Evolutionary conservation across 2,329 filamentous ascomycete genomes (phyloP).

Genomic region (Elsinoe necatrix): DNA sequence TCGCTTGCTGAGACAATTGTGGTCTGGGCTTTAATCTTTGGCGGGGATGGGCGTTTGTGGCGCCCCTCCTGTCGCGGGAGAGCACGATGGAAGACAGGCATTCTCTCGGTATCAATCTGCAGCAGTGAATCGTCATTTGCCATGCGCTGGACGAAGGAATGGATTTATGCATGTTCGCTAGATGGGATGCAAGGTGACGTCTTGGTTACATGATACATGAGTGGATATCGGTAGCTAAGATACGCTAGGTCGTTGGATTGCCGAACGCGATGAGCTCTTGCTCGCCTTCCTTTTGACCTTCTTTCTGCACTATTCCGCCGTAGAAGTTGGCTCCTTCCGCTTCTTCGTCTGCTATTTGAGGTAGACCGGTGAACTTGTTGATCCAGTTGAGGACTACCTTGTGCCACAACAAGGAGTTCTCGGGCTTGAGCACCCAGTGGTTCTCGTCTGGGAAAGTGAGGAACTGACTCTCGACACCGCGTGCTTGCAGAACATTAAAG

Average conservation of each 20-base stretch:
- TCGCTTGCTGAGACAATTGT: background rate
- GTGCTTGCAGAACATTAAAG: conserved; percentile 76
- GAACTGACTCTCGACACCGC: conserved; percentile 66
- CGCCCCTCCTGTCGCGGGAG: background rate
- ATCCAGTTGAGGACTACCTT: conserved; percentile 73
- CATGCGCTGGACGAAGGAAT: background rate
- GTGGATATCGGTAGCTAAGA: too few species aligned
- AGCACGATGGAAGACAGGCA: background rate
- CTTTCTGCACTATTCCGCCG: conserved; percentile 25
- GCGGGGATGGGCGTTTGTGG: background rate
- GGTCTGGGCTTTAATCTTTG: background rate
- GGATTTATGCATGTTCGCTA: background rate
- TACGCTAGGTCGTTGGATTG: background rate
- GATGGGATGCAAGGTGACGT: background rate
- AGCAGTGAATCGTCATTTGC: too few species aligned
- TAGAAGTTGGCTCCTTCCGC: conserved; percentile 24
- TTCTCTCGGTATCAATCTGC: background rate
- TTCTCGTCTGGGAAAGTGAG: conserved; percentile 74
- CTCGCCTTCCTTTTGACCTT: conserved; percentile 11
- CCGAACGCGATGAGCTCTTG: background rate
- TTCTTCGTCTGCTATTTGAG: conserved; percentile 34
- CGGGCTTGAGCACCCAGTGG: conserved; percentile 80
- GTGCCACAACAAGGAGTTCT: conserved; percentile 89
- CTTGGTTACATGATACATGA: background rate
- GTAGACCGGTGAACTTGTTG: conserved; percentile 49